Conservation (phyloP, 1,284 basidiomycete genomes). For the Tetrapyrgos nigripes region DNA sequence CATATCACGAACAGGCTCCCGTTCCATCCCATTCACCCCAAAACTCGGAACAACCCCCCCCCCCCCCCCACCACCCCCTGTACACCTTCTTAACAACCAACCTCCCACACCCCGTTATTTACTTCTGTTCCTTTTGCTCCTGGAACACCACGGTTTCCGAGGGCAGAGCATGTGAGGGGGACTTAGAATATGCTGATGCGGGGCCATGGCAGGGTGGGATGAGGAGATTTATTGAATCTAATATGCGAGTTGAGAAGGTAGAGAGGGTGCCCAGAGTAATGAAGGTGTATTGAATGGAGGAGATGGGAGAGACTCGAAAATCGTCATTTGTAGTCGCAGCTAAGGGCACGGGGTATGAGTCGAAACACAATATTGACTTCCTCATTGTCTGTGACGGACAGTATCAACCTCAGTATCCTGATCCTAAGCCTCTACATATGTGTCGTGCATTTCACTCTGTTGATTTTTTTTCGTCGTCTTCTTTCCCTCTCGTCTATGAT, state of each 20-base stretch:
- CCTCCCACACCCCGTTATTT: slow-evolving; percentile 77
- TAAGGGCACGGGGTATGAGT: slow-evolving; percentile 31
- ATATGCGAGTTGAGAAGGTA: slow-evolving; percentile 51
- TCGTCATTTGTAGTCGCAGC: slow-evolving; percentile 31
- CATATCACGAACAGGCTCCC: slow-evolving; percentile 53
- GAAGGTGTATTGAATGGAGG: slow-evolving; percentile 63
- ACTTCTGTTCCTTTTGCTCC: slow-evolving; percentile 69
- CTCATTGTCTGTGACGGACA: slow-evolving; percentile 80
- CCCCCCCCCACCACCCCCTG: slow-evolving; percentile 68
- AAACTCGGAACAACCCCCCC: background rate
- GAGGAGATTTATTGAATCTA: slow-evolving; percentile 58
- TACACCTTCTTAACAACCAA: slow-evolving; percentile 82
- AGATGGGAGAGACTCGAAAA: slow-evolving; percentile 48
- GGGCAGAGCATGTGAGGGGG: slow-evolving; percentile 57
- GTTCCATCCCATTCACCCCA: slow-evolving; percentile 39
- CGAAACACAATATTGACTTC: slow-evolving; percentile 49
- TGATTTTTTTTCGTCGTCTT: too few relatives aligned
- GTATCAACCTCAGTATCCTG: slow-evolving; percentile 68
- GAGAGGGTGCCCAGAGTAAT: slow-evolving; percentile 43
- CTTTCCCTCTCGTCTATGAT: too few relatives aligned
- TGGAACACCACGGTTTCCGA: slow-evolving; percentile 70
- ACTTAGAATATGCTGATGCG: slow-evolving; percentile 66
- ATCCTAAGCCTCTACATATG: slow-evolving; percentile 37
- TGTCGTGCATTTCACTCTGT: too few relatives aligned
- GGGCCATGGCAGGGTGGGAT: slow-evolving; percentile 70